phyloP scores from a whole-genome alignment of 1,139 yeast genomes.

The Saccharomycopsis crataegensis region DNA sequence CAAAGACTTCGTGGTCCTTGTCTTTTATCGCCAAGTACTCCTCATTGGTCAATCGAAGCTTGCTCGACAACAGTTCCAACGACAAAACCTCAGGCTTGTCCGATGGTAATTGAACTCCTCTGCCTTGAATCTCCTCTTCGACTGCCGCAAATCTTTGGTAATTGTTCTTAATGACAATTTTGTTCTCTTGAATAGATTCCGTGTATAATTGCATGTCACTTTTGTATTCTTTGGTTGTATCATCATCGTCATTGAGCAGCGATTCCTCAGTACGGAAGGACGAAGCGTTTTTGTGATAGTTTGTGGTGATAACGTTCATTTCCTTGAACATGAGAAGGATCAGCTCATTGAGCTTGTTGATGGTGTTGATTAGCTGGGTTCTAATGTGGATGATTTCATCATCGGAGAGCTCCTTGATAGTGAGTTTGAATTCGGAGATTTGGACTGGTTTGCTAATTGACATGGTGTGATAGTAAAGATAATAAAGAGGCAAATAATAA shows the following conservation, averaged over 20 bases:
- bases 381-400: constrained; percentile 27
- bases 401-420: constrained; percentile 29
- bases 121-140: constrained; percentile 25
- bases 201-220: constrained; percentile 28
- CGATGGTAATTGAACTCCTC: not conserved
- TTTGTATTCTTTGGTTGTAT: constrained; percentile 21
- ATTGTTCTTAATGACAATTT: constrained; percentile 31
- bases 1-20: too few species aligned
- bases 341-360: constrained; percentile 30
- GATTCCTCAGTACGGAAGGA: constrained; percentile 21
- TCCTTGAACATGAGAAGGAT: constrained; percentile 27
- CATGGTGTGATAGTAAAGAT: constrained; percentile 1
- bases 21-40: too few species aligned
- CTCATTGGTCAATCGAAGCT: too few species aligned
- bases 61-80: too few species aligned
- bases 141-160: constrained; percentile 29
- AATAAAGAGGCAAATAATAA: not conserved
- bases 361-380: constrained; percentile 28
- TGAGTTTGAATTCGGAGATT: constrained; percentile 31
- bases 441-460: constrained; percentile 30
- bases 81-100: too few species aligned
- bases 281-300: constrained; percentile 22
- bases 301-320: constrained; percentile 25
- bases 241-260: constrained; percentile 24
- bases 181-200: constrained; percentile 32